Evolutionary conservation across 2,329 filamentous ascomycete genomes (phyloP), one percentile per base, ranked within the genome.

Genomic region (Pseudocercospora eumusae): DNA sequence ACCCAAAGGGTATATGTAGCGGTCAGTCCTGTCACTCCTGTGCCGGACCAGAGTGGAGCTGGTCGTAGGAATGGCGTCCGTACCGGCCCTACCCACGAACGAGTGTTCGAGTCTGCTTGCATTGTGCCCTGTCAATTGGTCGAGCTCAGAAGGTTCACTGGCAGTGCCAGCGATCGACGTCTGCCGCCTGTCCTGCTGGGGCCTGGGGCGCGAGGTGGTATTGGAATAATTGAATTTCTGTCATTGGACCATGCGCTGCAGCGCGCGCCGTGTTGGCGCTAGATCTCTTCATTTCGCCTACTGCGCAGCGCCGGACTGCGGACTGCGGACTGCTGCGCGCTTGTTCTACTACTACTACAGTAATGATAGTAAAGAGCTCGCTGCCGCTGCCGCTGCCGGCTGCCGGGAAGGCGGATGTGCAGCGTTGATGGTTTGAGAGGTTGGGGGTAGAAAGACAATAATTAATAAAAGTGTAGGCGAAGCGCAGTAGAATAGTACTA

Each of bases 231-330:
- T n/a, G n/a, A n/a, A n/a, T n/a, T 36, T 58, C 44, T 31, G 31
- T 59, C 45, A 64, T 62, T 62, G 59, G 62, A 62, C 54, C 55
- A 57, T 59, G 13, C 10, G 31, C 31, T 59, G 56, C 59, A 61
- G 52, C 45, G 58, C 56, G 49, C 57, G 60, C 42, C 63, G 60
- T 62, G 25, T 59, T 56, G 42, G 52, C 59, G 59, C 63, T 64
- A 64, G 27, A 58, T 61, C 60, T 61, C 59, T 57, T 67, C 63
- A 67, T 67, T 67, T 67, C 65, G 63, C 63, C 60, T 57, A 57
- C 61, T 44, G n/a, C n/a, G n/a, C n/a, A n/a, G 61, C 61, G 58
- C 60, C 60, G 60, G 56, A 53, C 61, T 42, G 28, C 33, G 33
- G 45, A 6, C 31, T 20, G 45, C 45, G 45, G 9, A 11, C 45